Conservation (phyloP, 73 alveolate genomes). For the Paramecium sonneborni region DNA sequence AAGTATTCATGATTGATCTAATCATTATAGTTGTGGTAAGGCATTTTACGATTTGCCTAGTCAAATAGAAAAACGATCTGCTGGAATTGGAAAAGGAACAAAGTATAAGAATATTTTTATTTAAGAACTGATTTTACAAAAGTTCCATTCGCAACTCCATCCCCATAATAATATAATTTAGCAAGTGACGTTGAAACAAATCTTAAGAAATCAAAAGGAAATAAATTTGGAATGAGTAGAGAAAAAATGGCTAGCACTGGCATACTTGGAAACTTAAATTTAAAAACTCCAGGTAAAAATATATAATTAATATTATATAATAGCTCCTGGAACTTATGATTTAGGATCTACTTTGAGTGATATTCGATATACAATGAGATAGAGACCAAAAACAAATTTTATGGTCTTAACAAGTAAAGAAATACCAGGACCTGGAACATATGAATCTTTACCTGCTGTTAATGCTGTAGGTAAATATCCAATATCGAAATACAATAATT, state of each 20-base stretch:
- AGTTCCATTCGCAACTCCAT: slow-evolving; percentile 4
- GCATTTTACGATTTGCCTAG: slow-evolving; percentile 45
- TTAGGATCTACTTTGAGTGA: slow-evolving; percentile 49
- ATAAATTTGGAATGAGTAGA: slow-evolving; percentile 42
- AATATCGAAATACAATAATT: slow-evolving; percentile 68
- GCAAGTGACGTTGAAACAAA: slow-evolving; percentile 6
- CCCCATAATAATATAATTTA: not conserved
- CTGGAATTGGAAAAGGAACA: slow-evolving; percentile 56
- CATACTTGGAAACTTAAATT: slow-evolving; percentile 12
- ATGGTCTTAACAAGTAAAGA: slow-evolving; percentile 33
- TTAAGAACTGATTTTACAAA: slow-evolving; percentile 41
- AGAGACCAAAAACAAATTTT: slow-evolving; percentile 40
- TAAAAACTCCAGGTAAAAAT: slow-evolving; percentile 37
- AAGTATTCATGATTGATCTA: not conserved
- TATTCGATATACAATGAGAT: slow-evolving; percentile 34
- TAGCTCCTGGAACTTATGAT: slow-evolving; percentile 58
- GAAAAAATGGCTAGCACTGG: slow-evolving; percentile 60
- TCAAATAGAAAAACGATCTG: slow-evolving; percentile 20
- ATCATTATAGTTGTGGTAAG: slow-evolving; percentile 4
- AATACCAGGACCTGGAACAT: slow-evolving; percentile 81
- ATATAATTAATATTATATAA: not conserved
- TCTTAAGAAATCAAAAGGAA: slow-evolving; percentile 5
- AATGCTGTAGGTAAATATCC: slow-evolving; percentile 71
- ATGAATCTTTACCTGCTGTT: slow-evolving; percentile 74
- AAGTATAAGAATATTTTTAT: not conserved